Evolutionary conservation across 768 basidiomycete species (phyloP).

Genomic region (Hygrophoropsis aurantiaca): DNA sequence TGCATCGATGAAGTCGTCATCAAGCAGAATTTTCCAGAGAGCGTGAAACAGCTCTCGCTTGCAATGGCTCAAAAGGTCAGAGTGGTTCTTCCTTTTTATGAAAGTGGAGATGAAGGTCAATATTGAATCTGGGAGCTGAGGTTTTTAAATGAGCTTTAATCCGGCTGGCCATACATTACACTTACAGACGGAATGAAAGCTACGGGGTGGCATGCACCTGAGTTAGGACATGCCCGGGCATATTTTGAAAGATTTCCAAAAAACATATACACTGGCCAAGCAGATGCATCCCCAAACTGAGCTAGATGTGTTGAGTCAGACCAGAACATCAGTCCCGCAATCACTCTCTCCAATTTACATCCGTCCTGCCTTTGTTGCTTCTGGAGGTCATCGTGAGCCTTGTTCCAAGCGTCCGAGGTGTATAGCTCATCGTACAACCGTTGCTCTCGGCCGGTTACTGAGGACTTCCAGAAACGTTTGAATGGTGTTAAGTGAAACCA

Average conservation of each 20-base stretch:
- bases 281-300: background rate
- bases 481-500: conserved; percentile 16
- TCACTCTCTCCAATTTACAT: conserved; percentile 8
- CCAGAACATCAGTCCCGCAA: conserved; percentile 7
- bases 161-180: background rate
- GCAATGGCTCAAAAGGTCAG: conserved; percentile 6
- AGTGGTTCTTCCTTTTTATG: background rate
- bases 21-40: conserved; percentile 5
- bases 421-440: conserved; percentile 14
- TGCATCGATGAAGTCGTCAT: conserved; percentile 16
- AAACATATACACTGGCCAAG: conserved; percentile 18
- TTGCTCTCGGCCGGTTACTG: background rate
- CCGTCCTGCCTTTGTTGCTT: conserved; percentile 5
- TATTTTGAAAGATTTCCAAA: conserved; percentile 18
- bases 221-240: conserved; percentile 3
- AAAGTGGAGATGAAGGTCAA: background rate
- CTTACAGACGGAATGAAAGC: conserved; percentile 11
- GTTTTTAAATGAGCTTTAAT: background rate
- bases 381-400: conserved; percentile 13
- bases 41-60: conserved; percentile 18
- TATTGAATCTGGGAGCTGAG: background rate
- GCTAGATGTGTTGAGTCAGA: conserved; percentile 6
- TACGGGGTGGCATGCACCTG: conserved; percentile 12
- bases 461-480: conserved; percentile 9
- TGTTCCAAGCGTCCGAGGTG: conserved; percentile 10